Base-by-base conservation (phyloP, 108 stramenopile genomes). In the Nannochloropsis gaditana region DNA sequence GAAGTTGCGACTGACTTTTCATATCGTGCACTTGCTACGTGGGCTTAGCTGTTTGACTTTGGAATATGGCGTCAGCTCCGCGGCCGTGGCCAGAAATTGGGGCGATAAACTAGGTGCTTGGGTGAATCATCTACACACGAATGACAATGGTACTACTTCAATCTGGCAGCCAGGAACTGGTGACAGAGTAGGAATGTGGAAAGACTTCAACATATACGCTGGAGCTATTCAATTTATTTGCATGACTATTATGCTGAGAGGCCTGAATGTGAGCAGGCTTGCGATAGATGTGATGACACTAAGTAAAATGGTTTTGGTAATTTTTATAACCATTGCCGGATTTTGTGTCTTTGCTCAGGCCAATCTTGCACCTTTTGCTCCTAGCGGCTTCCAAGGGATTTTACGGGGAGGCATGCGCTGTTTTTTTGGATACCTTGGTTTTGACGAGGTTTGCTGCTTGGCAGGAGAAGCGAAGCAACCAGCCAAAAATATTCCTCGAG, bases 391-490 rank as follows among this genome's bases (percentile, higher is more conserved):
- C 9, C 44, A 80, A 41, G 93, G 93, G n/a, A 86, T 94, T 81
- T 79, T 95, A 73, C 90, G 93, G 44, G 96, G 96, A n/a, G 90
- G 92, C 9, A 91, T 92, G 9, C 84, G 91, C 43, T 92, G 93
- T 41, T 96, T 97, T 88, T 97, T 97, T 91, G 96, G 95, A 5
- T 97, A 93, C 83, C 85, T 97, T 31, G 96, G 96, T 5, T 97
- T 94, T 86, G 96, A 97, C 89, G 95, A 95, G 84, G 92, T 96
- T 43, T 93, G 92, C 83, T 95, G 94, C 50, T 86, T 97, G 79
- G 94, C 94, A 0, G 90, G 90, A 10, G 96, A 97, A 89, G 93
- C 96, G 9, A 91, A 92, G 44, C 88, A 97, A 91, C 94, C 96
- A 21, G 80, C 86, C 21, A 90, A 84, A 80, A 93, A 95, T 84